Evolutionary conservation across 73 alveolate genomes (phyloP), one percentile per base, ranked within the genome.

Genomic region (Paraurostyla sp.): DNA sequence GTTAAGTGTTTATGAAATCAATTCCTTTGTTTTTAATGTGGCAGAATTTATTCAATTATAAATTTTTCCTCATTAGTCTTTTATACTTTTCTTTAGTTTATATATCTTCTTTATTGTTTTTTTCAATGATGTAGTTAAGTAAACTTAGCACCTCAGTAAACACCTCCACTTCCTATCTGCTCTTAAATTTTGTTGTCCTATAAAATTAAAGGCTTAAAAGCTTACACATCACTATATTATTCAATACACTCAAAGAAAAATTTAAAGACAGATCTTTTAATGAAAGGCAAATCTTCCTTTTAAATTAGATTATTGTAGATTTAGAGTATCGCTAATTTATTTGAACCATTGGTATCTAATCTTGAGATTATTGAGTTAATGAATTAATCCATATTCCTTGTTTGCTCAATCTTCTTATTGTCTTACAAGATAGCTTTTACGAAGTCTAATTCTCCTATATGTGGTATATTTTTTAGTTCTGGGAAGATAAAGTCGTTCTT

Each of bases 371-470:
- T 33, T 9, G 6, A 2, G 4, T 38, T 1, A 15, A 65, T 58
- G 13, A 65, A 30, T 1, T 32, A 38, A 22, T 65, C 82, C 46
- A 65, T 38, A 40, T 65, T 65, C 41, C 82, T 65, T 1, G 82
- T 58, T 38, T 35, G 23, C 25, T 65, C 41, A 40, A 65, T 65
- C 36, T 65, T 65, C 56, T 65, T 6, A 22, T 65, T 65, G 13
- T 65, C 58, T 2, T 65, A 15, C 4, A 65, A 58, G 41, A 65
- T 40, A 6, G 41, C 35, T 22, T 36, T 65, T 6, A 65, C 18
- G 25, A 65, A 65, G 41, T 65, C 58, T 11, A 65, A 23, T 38
- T 65, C 82, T 6, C 82, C 82, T 11, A 65, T 65, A 9, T 65
- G 25, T 18, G 41, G 54, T 18, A 65, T 65, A 3, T 58, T 58